Conservation (phyloP, 2,329 filamentous ascomycete species). For the Zarea fungicola region DNA sequence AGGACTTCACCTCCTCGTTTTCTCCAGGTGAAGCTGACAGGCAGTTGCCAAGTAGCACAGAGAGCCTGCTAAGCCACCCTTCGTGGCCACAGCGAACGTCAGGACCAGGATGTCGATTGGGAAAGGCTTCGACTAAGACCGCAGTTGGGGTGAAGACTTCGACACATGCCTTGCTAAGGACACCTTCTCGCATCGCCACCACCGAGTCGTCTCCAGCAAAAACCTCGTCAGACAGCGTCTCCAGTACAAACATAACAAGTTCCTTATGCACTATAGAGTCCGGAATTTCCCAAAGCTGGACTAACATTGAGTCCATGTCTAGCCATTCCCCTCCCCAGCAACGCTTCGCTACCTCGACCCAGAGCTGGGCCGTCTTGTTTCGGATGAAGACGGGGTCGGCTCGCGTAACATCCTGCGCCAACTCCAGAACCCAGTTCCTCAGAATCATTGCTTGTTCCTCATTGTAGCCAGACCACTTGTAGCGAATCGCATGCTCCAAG, state of each 20-base stretch:
- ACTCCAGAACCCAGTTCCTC: slow-evolving; percentile 70
- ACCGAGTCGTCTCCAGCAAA: slow-evolving; percentile 87
- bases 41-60: slow-evolving; percentile 68
- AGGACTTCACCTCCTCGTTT: slow-evolving; percentile 62
- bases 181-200: slow-evolving; percentile 74
- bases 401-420: slow-evolving; percentile 65
- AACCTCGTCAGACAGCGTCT: slow-evolving; percentile 89
- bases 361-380: slow-evolving; percentile 91
- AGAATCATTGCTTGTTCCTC: slow-evolving; percentile 63
- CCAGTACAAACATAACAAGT: slow-evolving; percentile 80
- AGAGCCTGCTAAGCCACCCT: slow-evolving; percentile 80
- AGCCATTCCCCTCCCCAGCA: slow-evolving; percentile 91
- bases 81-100: slow-evolving; percentile 72
- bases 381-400: slow-evolving; percentile 77
- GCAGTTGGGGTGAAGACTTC: slow-evolving; percentile 83
- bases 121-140: slow-evolving; percentile 71
- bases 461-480: slow-evolving; percentile 72
- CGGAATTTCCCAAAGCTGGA: slow-evolving; percentile 72
- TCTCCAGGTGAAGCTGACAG: slow-evolving; percentile 59
- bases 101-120: slow-evolving; percentile 62
- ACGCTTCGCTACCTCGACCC: slow-evolving; percentile 91
- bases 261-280: slow-evolving; percentile 66
- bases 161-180: slow-evolving; percentile 82
- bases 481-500: slow-evolving; percentile 82
- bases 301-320: slow-evolving; percentile 83